Evolutionary conservation across 106 monocot species (phyloP).

Genomic region (Acanthochlamys bracteata): DNA sequence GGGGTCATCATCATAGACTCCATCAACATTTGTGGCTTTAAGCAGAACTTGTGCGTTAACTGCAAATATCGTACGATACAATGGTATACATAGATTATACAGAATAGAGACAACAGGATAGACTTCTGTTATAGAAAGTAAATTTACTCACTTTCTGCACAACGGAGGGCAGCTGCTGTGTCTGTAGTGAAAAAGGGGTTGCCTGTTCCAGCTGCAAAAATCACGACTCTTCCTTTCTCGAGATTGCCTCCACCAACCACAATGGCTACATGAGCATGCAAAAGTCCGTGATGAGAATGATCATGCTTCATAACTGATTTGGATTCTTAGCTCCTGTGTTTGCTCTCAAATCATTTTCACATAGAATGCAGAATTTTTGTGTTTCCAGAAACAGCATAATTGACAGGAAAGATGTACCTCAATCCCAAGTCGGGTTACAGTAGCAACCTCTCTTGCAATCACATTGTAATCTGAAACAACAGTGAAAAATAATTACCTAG

Average conservation of each 20-base stretch:
- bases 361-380: no score
- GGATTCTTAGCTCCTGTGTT: not conserved
- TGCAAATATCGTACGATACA: slow-evolving; percentile 7
- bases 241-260: slow-evolving; percentile 98
- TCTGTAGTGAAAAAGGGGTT: slow-evolving; percentile 99
- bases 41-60: slow-evolving; percentile 87
- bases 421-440: slow-evolving; percentile 76
- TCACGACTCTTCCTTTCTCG: slow-evolving; percentile 96
- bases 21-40: slow-evolving; percentile 98
- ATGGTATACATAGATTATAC: not conserved
- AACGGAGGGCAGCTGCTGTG: slow-evolving; percentile 94
- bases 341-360: no score
- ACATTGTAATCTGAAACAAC: slow-evolving; percentile 79
- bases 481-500: not conserved
- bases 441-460: slow-evolving; percentile 97
- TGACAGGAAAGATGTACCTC: slow-evolving; percentile 42
- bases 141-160: slow-evolving; percentile 83
- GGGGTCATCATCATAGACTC: slow-evolving; percentile 58
- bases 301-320: no score
- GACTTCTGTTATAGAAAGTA: not conserved
- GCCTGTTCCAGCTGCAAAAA: slow-evolving; percentile 98
- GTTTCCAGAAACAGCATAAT: not conserved
- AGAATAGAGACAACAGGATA: not conserved
- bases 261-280: slow-evolving; percentile 65
- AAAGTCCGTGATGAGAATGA: not conserved